Evolutionary conservation across 1,284 basidiomycete genomes (phyloP).

Genomic region (Abortiporus biennis): DNA sequence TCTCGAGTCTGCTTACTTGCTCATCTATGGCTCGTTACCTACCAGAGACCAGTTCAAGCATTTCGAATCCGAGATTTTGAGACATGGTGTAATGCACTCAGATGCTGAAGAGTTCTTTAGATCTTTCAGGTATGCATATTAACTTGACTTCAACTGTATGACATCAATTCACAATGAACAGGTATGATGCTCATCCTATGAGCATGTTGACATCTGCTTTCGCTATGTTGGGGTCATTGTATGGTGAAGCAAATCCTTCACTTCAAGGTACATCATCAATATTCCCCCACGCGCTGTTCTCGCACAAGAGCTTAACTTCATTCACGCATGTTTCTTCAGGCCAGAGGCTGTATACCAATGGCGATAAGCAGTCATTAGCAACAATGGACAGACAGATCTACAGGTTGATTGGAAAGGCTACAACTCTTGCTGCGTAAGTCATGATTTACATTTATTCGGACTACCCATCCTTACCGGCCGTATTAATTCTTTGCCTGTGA

Average conservation of each 20-base stretch:
- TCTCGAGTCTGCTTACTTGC: constrained; percentile 79
- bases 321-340: constrained; percentile 41
- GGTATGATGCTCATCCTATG: constrained; percentile 88
- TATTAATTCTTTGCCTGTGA: background rate
- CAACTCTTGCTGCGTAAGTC: constrained; percentile 76
- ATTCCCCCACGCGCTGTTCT: background rate
- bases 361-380: constrained; percentile 57
- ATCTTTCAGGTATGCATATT: constrained; percentile 67
- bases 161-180: constrained; percentile 20
- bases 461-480: background rate
- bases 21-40: constrained; percentile 83
- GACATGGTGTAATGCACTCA: constrained; percentile 71
- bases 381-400: constrained; percentile 89
- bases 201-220: constrained; percentile 82
- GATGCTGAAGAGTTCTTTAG: constrained; percentile 79
- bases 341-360: constrained; percentile 72
- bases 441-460: background rate
- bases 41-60: constrained; percentile 50
- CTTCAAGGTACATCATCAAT: constrained; percentile 47
- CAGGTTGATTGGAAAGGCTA: constrained; percentile 81
- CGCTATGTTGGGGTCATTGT: constrained; percentile 82
- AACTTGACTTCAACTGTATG: background rate
- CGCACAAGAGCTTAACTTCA: background rate
- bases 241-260: constrained; percentile 75
- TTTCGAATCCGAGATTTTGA: constrained; percentile 72